Evolutionary conservation across 2,329 filamentous ascomycete genomes (phyloP).

Genomic region (Alternaria gansuensis): DNA sequence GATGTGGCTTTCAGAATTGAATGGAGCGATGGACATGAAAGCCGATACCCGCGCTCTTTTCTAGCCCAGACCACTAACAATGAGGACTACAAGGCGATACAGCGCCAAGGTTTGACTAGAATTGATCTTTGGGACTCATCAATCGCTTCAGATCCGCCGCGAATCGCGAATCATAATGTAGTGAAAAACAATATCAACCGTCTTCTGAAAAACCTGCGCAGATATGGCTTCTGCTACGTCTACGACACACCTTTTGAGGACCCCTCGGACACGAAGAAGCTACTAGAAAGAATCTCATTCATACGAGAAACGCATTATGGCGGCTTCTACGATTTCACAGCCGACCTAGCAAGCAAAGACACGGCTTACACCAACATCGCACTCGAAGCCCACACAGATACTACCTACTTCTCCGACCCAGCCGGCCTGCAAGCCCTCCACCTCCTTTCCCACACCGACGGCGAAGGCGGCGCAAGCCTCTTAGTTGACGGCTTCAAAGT

Average conservation of each 20-base stretch:
- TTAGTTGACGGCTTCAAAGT: constrained; percentile 88
- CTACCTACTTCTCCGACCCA: constrained; percentile 93
- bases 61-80: constrained; percentile 52
- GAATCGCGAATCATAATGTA: constrained; percentile 33
- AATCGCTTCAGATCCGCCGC: constrained; percentile 59
- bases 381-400: constrained; percentile 89
- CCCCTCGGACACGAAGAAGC: constrained; percentile 69
- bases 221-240: constrained; percentile 80
- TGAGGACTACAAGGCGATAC: constrained; percentile 54
- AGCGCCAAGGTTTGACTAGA: constrained; percentile 43
- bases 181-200: constrained; percentile 51
- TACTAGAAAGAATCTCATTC: constrained; percentile 83
- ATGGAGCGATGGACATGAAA: constrained; percentile 70
- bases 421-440: constrained; percentile 93
- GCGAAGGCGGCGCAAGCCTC: constrained; percentile 76
- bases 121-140: constrained; percentile 52
- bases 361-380: constrained; percentile 90
- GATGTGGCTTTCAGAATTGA: constrained; percentile 30
- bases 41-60: constrained; percentile 72
- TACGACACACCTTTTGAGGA: constrained; percentile 65
- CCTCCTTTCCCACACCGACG: constrained; percentile 78
- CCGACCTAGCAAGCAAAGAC: constrained; percentile 86
- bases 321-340: constrained; percentile 85
- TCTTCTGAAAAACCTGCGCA: constrained; percentile 70
- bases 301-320: constrained; percentile 92